phyloP scores from a whole-genome alignment of 1,284 basidiomycete genomes.

The Ceratobasidium theobromae region DNA sequence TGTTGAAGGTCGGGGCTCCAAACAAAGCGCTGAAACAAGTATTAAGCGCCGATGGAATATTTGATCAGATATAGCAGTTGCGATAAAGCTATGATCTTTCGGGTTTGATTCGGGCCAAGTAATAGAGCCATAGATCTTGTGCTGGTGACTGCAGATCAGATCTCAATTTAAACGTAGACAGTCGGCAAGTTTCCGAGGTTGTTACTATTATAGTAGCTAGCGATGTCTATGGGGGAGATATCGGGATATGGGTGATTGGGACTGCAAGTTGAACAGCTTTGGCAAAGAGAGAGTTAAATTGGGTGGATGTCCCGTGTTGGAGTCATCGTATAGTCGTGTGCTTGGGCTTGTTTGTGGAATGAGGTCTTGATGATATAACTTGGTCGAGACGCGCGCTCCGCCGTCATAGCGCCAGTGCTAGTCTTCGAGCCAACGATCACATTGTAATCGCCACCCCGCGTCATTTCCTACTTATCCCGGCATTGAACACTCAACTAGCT shows the following conservation, averaged over 20 bases:
- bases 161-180: not conserved
- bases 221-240: not conserved
- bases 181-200: not conserved
- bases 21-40: not conserved
- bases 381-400: conserved; percentile 11
- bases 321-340: too few relatives aligned
- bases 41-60: not conserved
- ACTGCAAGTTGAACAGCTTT: not conserved
- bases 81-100: not conserved
- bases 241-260: not conserved
- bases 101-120: conserved; percentile 14
- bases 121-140: not conserved
- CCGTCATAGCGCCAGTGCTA: conserved; percentile 21
- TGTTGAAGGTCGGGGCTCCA: not conserved
- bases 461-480: not conserved
- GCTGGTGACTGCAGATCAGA: not conserved
- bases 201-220: not conserved
- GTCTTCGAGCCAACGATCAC: not conserved
- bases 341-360: conserved; percentile 58
- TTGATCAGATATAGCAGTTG: not conserved
- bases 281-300: too few relatives aligned
- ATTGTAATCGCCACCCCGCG: conserved; percentile 3
- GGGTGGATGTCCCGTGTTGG: too few relatives aligned
- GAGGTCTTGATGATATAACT: conserved; percentile 26
- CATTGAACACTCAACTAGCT: not conserved